Base-by-base conservation (phyloP, 805 yeast genomes). In the Yamadazyma paraphyllophila region DNA sequence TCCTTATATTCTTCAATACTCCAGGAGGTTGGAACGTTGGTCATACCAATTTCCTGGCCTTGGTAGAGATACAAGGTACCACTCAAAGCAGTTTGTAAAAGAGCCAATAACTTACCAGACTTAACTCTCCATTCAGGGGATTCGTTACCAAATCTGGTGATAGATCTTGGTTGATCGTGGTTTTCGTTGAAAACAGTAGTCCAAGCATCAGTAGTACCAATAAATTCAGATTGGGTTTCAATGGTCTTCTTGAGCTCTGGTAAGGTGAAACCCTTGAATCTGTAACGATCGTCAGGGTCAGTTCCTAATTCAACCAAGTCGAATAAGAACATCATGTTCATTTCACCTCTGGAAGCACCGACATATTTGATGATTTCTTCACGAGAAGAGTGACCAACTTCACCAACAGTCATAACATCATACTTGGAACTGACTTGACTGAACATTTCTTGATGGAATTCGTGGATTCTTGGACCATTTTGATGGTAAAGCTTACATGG, bases 21-120 rank as follows among this genome's bases (percentile, higher is more conserved):
- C 81, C 81, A 78, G 30, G 57, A 56, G 42, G 60, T 54, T 12
- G 54, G 52, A 17, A 77, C 67, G 54, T 80, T 80, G 45, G 71
- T 69, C 77, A 74, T 75, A 27, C 83, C 85, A 48, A 80, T 63
- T 54, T 80, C 85, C 58, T 80, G 84, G 39, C 84, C 85, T 59
- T 80, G 83, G 61, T 78, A 80, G 32, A 80, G 60, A 61, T 69
- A 80, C 43, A 77, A 60, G 10, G 84, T 77, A 39, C 85, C 83
- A 34, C 79, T 74, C 51, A 78, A 65, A 12, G 80, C 53, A 14
- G 67, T 46, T 49, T 71, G 70, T 56, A 80, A 59, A 36, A 73
- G 49, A 12, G 81, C 69, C 49, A 80, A 58, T 56, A 78, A 59
- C 60, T 80, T 80, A 30, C 80, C 80, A 25, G 76, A 65, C 40